Evolutionary conservation across 2,329 filamentous ascomycete genomes (phyloP).

Genomic region (Penicillium sp.): DNA sequence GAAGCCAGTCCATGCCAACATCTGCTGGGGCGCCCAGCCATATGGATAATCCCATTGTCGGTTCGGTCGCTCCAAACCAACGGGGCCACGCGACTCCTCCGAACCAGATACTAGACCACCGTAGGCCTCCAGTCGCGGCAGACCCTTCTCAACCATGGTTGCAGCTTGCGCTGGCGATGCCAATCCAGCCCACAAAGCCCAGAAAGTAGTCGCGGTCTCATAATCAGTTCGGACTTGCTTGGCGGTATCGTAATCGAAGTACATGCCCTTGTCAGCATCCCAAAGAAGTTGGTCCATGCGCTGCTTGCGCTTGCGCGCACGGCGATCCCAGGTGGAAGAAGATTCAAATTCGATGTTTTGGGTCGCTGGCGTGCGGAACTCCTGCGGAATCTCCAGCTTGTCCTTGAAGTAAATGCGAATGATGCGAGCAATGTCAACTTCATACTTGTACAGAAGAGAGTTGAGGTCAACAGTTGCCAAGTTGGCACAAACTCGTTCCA

Average conservation of each 20-base stretch:
- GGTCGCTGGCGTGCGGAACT: slow-evolving; percentile 66
- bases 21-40: slow-evolving; percentile 98
- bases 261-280: slow-evolving; percentile 90
- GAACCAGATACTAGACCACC: slow-evolving; percentile 88
- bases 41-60: slow-evolving; percentile 98
- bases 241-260: slow-evolving; percentile 91
- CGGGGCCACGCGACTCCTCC: slow-evolving; percentile 73
- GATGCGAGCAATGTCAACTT: slow-evolving; percentile 81
- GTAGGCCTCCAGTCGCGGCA: slow-evolving; percentile 81
- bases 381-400: slow-evolving; percentile 70
- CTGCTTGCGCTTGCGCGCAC: slow-evolving; percentile 74
- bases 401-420: slow-evolving; percentile 83
- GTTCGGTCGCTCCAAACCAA: slow-evolving; percentile 79
- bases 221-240: slow-evolving; percentile 76
- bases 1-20: slow-evolving; percentile 91
- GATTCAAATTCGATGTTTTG: slow-evolving; percentile 67
- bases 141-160: slow-evolving; percentile 68
- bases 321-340: slow-evolving; percentile 84
- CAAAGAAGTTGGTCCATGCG: slow-evolving; percentile 90
- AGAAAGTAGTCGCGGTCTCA: slow-evolving; percentile 90
- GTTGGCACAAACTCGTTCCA: slow-evolving; percentile 81
- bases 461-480: slow-evolving; percentile 93
- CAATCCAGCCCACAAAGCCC: slow-evolving; percentile 93
- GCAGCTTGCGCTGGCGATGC: slow-evolving; percentile 81
- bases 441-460: slow-evolving; percentile 92